Base-by-base conservation (phyloP, 345 rosid species). In the Linum lewisii region DNA sequence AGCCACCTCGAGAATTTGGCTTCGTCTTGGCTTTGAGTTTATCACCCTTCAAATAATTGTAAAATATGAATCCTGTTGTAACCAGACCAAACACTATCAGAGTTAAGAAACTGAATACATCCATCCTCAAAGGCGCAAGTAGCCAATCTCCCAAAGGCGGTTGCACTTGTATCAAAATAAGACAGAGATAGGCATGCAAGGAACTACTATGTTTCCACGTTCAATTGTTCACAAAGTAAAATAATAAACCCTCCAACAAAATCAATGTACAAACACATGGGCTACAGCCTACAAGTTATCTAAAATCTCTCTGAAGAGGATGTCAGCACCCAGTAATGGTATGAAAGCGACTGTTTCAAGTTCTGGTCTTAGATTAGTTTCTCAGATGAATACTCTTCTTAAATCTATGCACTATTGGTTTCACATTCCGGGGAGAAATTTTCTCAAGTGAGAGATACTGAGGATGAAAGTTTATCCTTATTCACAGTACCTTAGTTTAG, bases 1-100 rank as follows among this genome's bases (percentile, higher is more conserved):
- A 94, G 73, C 78, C 72, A 78, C 95, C 84, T 2, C 87, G 63
- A n/a, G 66, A 60, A 32, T 57, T 36, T 57, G 76, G 67, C 78
- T 78, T 79, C 19, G 73, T 34, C 70, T 45, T 77, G 61, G 64
- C 34, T 61, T 78, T 84, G 21, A 60, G 61, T 64, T 69, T 79
- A 65, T 73, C 77, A 62, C 34, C 32, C 7, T 75, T 66, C 50
- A 50, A 58, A 22, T 52, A 72, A 81, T 66, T 69, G 63, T 66
- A 69, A 63, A 58, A 60, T 59, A 77, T 65, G 49, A 70, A 66
- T 51, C 84, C 99, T 90, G 79, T 52, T 64, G 19, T 34, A 22
- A 60, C 29, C 38, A 21, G 14, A 51, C 19, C 49, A 29, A 45
- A 53, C n/a, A 51, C 22, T 1, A 58, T 22, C 58, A 29, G 24